Percentiles rank a stretch among this genome's conserved stretches.
Conservation (phyloP, 805 yeast genomes). For the Cyberlindnera nakhonratchasimensis region DNA sequence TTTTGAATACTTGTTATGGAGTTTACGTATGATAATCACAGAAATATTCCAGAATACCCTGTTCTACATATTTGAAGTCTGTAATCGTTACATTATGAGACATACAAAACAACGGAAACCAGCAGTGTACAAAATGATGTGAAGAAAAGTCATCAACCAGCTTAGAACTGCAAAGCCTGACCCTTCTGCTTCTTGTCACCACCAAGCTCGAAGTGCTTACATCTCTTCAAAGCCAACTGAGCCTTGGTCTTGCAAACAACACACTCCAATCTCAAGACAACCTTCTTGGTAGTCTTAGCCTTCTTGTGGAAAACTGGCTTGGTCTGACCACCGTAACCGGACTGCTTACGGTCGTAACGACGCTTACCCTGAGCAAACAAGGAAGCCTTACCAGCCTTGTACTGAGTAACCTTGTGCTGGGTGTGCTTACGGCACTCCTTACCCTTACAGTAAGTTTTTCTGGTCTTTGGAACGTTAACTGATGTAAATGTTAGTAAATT, state of each 20-base stretch:
- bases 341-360: constrained; percentile 99
- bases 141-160: constrained; percentile 20
- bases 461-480: constrained; percentile 99
- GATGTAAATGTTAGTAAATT: constrained; percentile 27
- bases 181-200: constrained; percentile 99
- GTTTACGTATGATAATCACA: too few relatives aligned
- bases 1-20: background rate
- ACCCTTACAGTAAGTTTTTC: constrained; percentile 99
- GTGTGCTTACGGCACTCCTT: constrained; percentile 99
- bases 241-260: constrained; percentile 97
- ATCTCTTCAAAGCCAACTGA: constrained; percentile 97
- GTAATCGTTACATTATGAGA: constrained; percentile 27
- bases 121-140: constrained; percentile 19
- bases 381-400: constrained; percentile 99
- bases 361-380: constrained; percentile 99
- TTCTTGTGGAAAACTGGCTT: constrained; percentile 99
- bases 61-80: constrained; percentile 5
- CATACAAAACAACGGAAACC: constrained; percentile 26
- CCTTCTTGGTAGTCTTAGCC: constrained; percentile 99
- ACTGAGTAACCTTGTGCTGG: constrained; percentile 99
- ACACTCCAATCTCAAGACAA: constrained; percentile 99
- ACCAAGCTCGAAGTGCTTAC: constrained; percentile 99
- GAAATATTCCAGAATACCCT: too few relatives aligned
- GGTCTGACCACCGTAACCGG: constrained; percentile 99
- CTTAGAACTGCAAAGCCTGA: constrained; percentile 98